Percentiles rank a stretch among this genome's conserved stretches.
Conservation (phyloP, 768 basidiomycete species). For the Trametes cubensis region DNA sequence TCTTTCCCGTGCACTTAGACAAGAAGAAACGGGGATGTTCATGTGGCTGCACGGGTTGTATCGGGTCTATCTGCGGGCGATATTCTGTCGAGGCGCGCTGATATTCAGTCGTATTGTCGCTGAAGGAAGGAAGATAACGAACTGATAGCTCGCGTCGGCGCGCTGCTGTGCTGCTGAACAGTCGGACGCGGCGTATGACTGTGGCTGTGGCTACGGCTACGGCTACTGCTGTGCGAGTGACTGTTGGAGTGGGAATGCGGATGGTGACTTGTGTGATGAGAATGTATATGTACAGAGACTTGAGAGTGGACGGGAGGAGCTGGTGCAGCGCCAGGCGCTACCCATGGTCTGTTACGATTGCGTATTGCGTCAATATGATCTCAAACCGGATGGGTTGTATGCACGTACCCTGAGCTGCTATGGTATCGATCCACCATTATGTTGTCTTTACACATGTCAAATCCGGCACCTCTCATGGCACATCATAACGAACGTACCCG, state of each 20-base stretch:
- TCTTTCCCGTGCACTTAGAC: slow-evolving; percentile 85
- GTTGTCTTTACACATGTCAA: background rate
- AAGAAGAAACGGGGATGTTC: slow-evolving; percentile 47
- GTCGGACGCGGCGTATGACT: slow-evolving; percentile 12
- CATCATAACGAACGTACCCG: background rate
- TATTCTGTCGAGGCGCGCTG: background rate
- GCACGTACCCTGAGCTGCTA: background rate
- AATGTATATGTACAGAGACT: slow-evolving; percentile 4
- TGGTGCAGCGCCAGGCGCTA: slow-evolving; percentile 4
- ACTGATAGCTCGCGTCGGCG: slow-evolving; percentile 3
- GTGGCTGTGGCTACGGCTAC: slow-evolving; percentile 9
- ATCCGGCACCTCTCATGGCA: too few relatives aligned
- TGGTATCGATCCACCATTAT: slow-evolving; percentile 6
- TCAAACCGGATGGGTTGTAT: too few relatives aligned
- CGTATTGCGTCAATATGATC: too few relatives aligned
- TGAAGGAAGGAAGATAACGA: background rate
- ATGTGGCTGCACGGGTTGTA: slow-evolving; percentile 3
- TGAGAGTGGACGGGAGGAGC: slow-evolving; percentile 8
- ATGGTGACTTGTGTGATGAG: slow-evolving; percentile 16
- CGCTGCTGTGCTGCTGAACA: slow-evolving; percentile 7
- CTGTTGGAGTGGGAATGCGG: slow-evolving; percentile 20
- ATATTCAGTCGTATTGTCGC: background rate
- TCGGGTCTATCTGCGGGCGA: slow-evolving; percentile 5
- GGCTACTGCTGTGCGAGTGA: slow-evolving; percentile 11
- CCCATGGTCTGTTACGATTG: slow-evolving; percentile 5